Percentiles rank a stretch among this genome's conserved stretches.
Conservation (phyloP, 306 rosid genomes). For the Ochetophila trinervis region DNA sequence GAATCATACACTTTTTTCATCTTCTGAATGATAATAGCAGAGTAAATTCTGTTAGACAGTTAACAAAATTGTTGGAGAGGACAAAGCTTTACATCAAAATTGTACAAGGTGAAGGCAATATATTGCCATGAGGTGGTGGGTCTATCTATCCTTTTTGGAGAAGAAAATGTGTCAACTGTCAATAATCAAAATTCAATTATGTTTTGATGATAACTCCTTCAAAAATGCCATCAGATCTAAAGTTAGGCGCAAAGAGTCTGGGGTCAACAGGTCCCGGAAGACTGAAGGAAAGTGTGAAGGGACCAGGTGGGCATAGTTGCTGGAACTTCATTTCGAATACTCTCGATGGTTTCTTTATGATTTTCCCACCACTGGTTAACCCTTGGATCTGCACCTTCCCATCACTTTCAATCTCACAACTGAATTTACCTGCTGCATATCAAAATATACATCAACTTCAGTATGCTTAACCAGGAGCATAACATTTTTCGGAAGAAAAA, state of each 20-base stretch:
- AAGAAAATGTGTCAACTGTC: too few relatives aligned
- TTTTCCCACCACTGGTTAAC: slow-evolving; percentile 45
- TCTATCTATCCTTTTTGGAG: too few relatives aligned
- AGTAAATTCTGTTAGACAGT: too few relatives aligned
- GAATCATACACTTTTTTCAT: too few relatives aligned
- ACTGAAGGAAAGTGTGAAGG: slow-evolving; percentile 61
- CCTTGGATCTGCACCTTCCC: slow-evolving; percentile 70
- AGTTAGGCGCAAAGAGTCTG: slow-evolving; percentile 66
- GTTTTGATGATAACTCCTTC: slow-evolving; percentile 62
- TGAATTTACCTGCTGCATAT: slow-evolving; percentile 53
- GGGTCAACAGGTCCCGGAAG: slow-evolving; percentile 89
- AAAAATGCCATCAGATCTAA: slow-evolving; percentile 61
- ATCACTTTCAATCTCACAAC: slow-evolving; percentile 60
- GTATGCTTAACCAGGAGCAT: not conserved
- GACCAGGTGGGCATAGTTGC: slow-evolving; percentile 61
- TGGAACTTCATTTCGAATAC: slow-evolving; percentile 47
- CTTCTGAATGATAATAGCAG: too few relatives aligned
- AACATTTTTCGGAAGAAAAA: not conserved
- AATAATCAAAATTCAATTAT: too few relatives aligned
- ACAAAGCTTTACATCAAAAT: too few relatives aligned
- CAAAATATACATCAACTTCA: slow-evolving; percentile 3
- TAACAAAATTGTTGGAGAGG: too few relatives aligned
- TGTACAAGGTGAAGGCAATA: too few relatives aligned
- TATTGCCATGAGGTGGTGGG: too few relatives aligned
- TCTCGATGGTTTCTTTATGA: slow-evolving; percentile 50